Evolutionary conservation across 2,329 filamentous ascomycete species (phyloP).

Genomic region (Alternaria brassicicola): DNA sequence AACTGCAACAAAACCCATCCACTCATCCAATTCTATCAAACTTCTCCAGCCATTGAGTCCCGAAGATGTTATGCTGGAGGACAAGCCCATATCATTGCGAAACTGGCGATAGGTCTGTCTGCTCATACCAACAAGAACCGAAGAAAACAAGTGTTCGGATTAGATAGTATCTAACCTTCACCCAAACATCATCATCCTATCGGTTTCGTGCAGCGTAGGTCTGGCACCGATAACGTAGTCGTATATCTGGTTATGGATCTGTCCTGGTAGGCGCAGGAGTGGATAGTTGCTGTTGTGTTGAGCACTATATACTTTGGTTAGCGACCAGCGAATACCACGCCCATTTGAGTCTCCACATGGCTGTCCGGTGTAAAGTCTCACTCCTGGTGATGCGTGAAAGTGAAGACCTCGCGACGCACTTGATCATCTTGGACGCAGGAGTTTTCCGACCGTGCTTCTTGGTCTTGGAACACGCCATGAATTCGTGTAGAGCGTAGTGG

Average conservation of each 20-base stretch:
- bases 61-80: not conserved
- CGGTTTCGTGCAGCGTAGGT: not conserved
- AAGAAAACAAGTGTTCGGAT: not conserved
- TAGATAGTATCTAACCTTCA: not conserved
- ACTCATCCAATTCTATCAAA: not conserved
- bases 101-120: not conserved
- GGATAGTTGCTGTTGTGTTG: not conserved
- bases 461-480: not conserved
- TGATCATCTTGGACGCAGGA: not conserved
- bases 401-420: not conserved
- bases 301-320: not conserved
- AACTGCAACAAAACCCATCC: not conserved
- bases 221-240: constrained; percentile 16
- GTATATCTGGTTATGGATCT: constrained; percentile 25
- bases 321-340: not conserved
- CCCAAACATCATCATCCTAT: not conserved
- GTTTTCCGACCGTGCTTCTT: not conserved
- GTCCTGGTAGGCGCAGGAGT: constrained; percentile 20
- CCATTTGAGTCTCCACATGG: not conserved
- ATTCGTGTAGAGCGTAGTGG: not conserved
- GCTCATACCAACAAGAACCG: not conserved
- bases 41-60: not conserved
- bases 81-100: not conserved
- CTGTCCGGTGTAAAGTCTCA: not conserved
- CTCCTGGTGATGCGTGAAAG: not conserved